These are phyloP conservation scores for Fraxinus angustifolia DNA, from an alignment of 305 asterid genomes.

Conservation along the genomic window DNA sequence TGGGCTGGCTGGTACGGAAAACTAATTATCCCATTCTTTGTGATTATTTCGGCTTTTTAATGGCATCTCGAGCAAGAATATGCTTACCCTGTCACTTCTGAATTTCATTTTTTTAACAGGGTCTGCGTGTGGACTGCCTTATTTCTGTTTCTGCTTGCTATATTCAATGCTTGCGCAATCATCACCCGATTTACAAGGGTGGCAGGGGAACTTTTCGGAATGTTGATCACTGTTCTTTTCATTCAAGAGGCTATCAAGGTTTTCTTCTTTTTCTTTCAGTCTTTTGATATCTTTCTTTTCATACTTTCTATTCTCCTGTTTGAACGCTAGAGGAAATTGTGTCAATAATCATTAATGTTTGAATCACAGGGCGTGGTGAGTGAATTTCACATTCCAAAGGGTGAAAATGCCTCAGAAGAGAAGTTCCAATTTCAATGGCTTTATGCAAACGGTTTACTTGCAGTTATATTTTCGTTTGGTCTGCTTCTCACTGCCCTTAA, in stretches of 20 bases:
- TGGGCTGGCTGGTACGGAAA: conserved; percentile 83
- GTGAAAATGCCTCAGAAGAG: conserved; percentile 49
- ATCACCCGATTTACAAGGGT: conserved; percentile 80
- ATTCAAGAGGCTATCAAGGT: conserved; percentile 89
- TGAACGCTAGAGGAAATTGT: conserved; percentile 11
- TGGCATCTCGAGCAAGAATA: background rate
- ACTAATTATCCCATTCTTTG: conserved; percentile 12
- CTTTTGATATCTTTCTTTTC: background rate
- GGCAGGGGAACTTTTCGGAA: conserved; percentile 92
- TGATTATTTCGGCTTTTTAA: conserved; percentile 1
- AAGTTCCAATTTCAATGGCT: conserved; percentile 73
- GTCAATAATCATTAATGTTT: conserved; percentile 12
- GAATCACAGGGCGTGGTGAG: conserved; percentile 67
- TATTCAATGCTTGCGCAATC: conserved; percentile 68
- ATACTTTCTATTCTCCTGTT: background rate
- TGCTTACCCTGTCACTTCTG: background rate
- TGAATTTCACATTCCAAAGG: conserved; percentile 62
- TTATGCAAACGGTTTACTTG: conserved; percentile 74
- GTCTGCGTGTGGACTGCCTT: conserved; percentile 88
- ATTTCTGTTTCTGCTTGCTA: conserved; percentile 66
- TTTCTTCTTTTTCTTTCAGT: background rate
- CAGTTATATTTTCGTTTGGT: conserved; percentile 66
- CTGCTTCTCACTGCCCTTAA: conserved; percentile 59
- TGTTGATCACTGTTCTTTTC: conserved; percentile 83
- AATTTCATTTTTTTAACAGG: conserved; percentile 39